Conservation (phyloP, 352 stramenopile species). For the Phytophthora palmivora region DNA sequence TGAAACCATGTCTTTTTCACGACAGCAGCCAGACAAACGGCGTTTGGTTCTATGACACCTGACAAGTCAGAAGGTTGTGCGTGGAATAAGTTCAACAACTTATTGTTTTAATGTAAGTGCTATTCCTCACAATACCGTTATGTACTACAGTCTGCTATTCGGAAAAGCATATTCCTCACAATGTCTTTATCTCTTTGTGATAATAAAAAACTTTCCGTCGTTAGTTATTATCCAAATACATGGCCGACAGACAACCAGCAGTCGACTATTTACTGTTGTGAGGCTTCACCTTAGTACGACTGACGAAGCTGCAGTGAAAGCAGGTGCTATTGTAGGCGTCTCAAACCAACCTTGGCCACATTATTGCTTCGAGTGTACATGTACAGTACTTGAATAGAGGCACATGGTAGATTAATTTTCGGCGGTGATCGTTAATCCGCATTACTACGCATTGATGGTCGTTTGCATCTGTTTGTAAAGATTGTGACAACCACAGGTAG, state of each 20-base stretch:
- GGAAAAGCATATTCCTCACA: not conserved
- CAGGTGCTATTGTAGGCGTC: not conserved
- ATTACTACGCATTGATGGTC: not conserved
- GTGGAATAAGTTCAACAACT: too few relatives aligned
- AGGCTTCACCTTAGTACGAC: not conserved
- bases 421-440: not conserved
- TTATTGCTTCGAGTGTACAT: too few relatives aligned
- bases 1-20: slow-evolving; percentile 8
- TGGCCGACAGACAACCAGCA: slow-evolving; percentile 7
- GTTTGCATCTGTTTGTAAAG: not conserved
- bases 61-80: too few relatives aligned
- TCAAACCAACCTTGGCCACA: not conserved
- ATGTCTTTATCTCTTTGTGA: slow-evolving; percentile 1
- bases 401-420: not conserved
- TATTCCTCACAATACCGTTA: too few relatives aligned
- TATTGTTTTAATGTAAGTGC: not conserved
- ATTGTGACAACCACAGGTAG: too few relatives aligned
- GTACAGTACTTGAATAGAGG: too few relatives aligned
- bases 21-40: slow-evolving; percentile 1
- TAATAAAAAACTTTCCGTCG: slow-evolving; percentile 4
- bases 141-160: too few relatives aligned
- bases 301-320: not conserved
- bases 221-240: slow-evolving; percentile 13
- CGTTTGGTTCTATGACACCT: not conserved
- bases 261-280: not conserved